A percentile compares a stretch with the other conserved stretches of the same genome.
These are phyloP conservation scores for Cladophialophora immunda DNA, from an alignment of 2,329 filamentous ascomycete genomes.

Conservation along the genomic window DNA sequence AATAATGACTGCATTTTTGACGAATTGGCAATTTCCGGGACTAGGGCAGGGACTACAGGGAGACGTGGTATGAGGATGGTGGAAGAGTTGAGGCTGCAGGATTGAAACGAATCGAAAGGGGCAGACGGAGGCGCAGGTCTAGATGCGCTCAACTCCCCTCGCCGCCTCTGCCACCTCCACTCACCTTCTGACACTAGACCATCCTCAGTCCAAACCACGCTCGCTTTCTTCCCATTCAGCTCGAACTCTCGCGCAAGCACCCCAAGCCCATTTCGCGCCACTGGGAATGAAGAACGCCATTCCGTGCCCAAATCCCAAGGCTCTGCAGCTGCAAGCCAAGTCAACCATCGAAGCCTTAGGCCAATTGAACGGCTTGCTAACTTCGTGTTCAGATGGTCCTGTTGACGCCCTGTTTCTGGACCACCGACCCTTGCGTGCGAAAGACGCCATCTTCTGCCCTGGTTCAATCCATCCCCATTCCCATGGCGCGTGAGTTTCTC, in stretches of 20 bases:
- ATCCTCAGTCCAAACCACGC: neutral
- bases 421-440: neutral
- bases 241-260: neutral
- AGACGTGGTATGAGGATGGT: neutral
- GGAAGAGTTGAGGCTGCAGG: neutral
- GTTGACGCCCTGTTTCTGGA: neutral
- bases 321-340: conserved; percentile 9
- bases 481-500: conserved; percentile 4
- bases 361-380: conserved; percentile 1
- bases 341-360: neutral
- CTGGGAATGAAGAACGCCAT: neutral
- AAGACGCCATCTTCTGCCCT: neutral
- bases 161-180: neutral
- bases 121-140: conserved; percentile 1
- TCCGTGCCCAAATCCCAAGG: conserved; percentile 1
- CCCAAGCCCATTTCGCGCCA: neutral
- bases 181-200: neutral
- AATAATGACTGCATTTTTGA: neutral
- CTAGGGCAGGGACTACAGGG: neutral
- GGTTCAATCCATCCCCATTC: neutral
- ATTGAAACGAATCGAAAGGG: neutral
- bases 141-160: neutral
- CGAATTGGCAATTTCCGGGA: neutral
- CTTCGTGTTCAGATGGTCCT: neutral
- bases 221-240: neutral